Conservation (phyloP, 202 grass and related monocot genomes). For the Miscanthus sacchariflorus region DNA sequence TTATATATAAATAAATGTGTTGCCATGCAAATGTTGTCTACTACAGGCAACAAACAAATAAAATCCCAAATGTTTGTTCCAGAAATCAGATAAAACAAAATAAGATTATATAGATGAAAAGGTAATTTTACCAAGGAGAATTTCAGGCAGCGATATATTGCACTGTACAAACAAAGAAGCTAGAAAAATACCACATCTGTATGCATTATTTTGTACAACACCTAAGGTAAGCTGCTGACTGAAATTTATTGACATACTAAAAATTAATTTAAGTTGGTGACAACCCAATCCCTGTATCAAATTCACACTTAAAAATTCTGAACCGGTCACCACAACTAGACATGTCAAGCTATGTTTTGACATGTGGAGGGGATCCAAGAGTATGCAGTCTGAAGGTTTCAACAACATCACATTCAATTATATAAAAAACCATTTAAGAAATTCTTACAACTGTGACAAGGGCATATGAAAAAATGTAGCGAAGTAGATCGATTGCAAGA, state of each 20-base stretch:
- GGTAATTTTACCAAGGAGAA: background rate
- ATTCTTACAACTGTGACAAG: background rate
- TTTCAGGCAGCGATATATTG: background rate
- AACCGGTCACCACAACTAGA: background rate
- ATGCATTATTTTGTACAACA: background rate
- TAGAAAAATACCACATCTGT: background rate
- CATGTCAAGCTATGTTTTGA: background rate
- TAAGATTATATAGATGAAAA: background rate
- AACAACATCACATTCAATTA: background rate
- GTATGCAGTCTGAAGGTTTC: background rate
- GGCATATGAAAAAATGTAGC: background rate
- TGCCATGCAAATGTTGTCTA: background rate
- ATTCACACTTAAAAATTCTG: background rate
- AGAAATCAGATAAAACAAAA: conserved; percentile 13
- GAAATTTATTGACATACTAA: conserved; percentile 1
- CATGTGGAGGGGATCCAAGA: conserved; percentile 4
- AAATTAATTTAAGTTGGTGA: background rate
- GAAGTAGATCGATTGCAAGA: background rate
- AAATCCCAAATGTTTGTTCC: background rate
- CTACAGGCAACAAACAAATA: background rate
- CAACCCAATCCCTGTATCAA: background rate
- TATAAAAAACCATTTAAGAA: background rate
- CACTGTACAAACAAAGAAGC: background rate
- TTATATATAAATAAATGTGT: conserved; percentile 15
- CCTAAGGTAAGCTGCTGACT: background rate